Conservation (phyloP, 2,329 filamentous ascomycete species). For the Arthrobotrys musiformis region DNA sequence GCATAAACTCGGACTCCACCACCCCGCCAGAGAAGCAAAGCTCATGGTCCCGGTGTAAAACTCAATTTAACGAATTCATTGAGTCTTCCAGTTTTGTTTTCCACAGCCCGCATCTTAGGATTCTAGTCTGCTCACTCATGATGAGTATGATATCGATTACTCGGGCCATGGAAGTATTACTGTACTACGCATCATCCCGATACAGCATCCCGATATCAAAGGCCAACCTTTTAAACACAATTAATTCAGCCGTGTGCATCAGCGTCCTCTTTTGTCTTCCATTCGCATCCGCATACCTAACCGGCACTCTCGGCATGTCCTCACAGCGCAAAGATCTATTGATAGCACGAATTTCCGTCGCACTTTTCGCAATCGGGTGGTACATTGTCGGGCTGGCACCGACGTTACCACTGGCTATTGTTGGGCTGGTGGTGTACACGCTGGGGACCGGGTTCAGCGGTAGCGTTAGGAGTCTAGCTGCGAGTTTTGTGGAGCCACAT, state of each 20-base stretch:
- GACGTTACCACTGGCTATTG: conserved; percentile 23
- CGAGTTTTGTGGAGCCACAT: conserved; percentile 52
- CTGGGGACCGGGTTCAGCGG: conserved; percentile 45
- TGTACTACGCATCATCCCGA: conserved; percentile 44
- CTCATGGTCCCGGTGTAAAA: conserved; percentile 1
- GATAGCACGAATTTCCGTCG: conserved; percentile 36
- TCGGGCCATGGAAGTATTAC: conserved; percentile 38
- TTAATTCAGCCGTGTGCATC: conserved; percentile 44
- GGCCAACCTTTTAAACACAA: conserved; percentile 41
- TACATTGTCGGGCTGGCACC: conserved; percentile 35
- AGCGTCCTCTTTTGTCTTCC: conserved; percentile 36
- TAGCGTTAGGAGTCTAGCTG: conserved; percentile 42
- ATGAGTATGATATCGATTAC: conserved; percentile 23
- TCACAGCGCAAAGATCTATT: conserved; percentile 50
- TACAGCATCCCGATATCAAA: conserved; percentile 46
- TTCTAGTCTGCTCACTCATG: conserved; percentile 49
- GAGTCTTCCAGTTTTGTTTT: conserved; percentile 50
- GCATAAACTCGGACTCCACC: neutral
- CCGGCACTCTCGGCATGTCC: conserved; percentile 21
- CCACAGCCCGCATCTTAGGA: conserved; percentile 50
- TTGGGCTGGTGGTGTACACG: conserved; percentile 30
- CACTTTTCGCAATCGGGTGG: conserved; percentile 40
- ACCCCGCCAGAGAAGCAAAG: neutral
- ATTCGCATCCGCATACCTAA: conserved; percentile 33
- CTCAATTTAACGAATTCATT: conserved; percentile 23